A percentile compares a stretch with the other conserved stretches of the same genome.
Evolutionary conservation across 129 eudicot species (phyloP).

Genomic region (Helianthus annuus): HanXRQr2.0-SUNRISE NC_035436.2:187089511-187090010

Average conservation of each 20-base stretch:
- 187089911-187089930: neutral
- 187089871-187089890: neutral
- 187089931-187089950: neutral
- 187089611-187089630: neutral
- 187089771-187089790: neutral
- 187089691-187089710: neutral
- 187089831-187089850: slow-evolving; percentile 36
- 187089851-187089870: slow-evolving; percentile 10
- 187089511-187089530: slow-evolving; percentile 20
- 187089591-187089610: slow-evolving; percentile 36
- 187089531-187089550: slow-evolving; percentile 36
- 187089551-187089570: slow-evolving; percentile 28
- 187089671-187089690: too few relatives aligned
- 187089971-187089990: slow-evolving; percentile 15
- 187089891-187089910: neutral
- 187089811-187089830: neutral
- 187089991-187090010: slow-evolving; percentile 25
- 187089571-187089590: slow-evolving; percentile 15
- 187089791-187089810: neutral
- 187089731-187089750: slow-evolving; percentile 61
- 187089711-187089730: slow-evolving; percentile 33
- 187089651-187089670: neutral
- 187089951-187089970: slow-evolving; percentile 4
- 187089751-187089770: slow-evolving; percentile 81
- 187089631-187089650: neutral